These are phyloP conservation scores for Tritrichomonas foetus DNA, from an alignment of 208 protist genomes.

Conservation along the genomic window DNA sequence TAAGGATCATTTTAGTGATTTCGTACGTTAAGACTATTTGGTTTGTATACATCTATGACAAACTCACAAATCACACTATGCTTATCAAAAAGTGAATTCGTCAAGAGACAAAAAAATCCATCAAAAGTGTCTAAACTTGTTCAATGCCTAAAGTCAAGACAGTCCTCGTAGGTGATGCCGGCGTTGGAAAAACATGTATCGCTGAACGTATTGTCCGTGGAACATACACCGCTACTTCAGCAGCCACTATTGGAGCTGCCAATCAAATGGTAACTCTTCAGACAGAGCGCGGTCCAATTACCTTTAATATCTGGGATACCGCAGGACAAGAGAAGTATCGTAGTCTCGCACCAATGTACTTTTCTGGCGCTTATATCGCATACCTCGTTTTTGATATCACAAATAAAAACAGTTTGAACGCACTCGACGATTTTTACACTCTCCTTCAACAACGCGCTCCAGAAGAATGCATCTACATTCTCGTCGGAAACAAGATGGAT, in stretches of 20 bases:
- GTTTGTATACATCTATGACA: too few relatives aligned
- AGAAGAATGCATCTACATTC: neutral
- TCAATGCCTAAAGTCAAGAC: neutral
- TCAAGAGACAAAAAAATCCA: neutral
- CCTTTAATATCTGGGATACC: constrained; percentile 16
- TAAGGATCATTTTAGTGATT: too few relatives aligned
- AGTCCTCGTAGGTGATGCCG: neutral
- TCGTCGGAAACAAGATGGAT: neutral
- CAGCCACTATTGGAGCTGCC: neutral
- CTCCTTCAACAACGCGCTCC: neutral
- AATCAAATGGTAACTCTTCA: neutral
- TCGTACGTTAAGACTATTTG: too few relatives aligned
- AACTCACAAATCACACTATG: too few relatives aligned
- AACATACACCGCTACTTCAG: neutral
- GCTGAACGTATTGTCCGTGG: neutral
- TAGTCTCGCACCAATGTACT: neutral
- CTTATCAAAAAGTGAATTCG: too few relatives aligned
- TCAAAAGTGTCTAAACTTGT: neutral
- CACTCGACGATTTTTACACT: neutral
- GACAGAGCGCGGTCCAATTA: neutral
- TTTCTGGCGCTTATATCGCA: neutral
- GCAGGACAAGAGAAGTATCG: neutral
- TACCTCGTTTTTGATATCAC: neutral
- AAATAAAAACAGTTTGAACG: neutral
- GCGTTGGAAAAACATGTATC: constrained; percentile 35